These are phyloP conservation scores for Microcyclospora tardicrescens DNA, from an alignment of 2,329 filamentous ascomycete genomes.

Conservation along the genomic window DNA sequence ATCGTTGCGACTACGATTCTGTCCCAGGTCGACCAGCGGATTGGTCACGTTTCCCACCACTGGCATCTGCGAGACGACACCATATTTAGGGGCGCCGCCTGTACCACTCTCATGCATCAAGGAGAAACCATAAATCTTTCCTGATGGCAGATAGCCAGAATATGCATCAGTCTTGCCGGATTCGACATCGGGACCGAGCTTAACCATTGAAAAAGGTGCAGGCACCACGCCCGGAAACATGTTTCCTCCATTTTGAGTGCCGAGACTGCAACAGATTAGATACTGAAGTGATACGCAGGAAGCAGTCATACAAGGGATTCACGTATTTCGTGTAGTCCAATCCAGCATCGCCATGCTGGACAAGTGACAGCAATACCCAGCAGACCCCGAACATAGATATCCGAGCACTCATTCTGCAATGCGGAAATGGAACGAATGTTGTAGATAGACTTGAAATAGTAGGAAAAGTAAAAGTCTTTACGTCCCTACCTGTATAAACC, in stretches of 20 bases:
- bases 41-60: conserved; percentile 8
- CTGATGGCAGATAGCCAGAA: conserved; percentile 23
- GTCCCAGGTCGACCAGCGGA: conserved; percentile 11
- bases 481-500: too few relatives aligned
- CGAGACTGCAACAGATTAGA: conserved; percentile 14
- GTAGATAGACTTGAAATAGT: too few relatives aligned
- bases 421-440: too few relatives aligned
- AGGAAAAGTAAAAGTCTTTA: too few relatives aligned
- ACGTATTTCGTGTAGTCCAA: conserved; percentile 28
- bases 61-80: conserved; percentile 14
- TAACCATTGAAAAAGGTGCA: conserved; percentile 28
- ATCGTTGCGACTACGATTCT: conserved; percentile 19
- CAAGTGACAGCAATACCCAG: too few relatives aligned
- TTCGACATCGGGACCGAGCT: conserved; percentile 26
- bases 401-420: too few relatives aligned
- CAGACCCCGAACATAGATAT: too few relatives aligned
- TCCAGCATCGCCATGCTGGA: too few relatives aligned
- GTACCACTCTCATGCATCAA: conserved; percentile 56
- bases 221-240: conserved; percentile 28
- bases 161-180: conserved; percentile 23
- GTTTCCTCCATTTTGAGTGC: conserved; percentile 29
- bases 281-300: conserved; percentile 28
- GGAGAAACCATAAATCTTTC: conserved; percentile 14
- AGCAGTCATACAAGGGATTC: conserved; percentile 30
- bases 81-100: conserved; percentile 57